Conservation (phyloP, 495 filamentous ascomycete species). For the Astrothelium macrocarpum region DNA sequence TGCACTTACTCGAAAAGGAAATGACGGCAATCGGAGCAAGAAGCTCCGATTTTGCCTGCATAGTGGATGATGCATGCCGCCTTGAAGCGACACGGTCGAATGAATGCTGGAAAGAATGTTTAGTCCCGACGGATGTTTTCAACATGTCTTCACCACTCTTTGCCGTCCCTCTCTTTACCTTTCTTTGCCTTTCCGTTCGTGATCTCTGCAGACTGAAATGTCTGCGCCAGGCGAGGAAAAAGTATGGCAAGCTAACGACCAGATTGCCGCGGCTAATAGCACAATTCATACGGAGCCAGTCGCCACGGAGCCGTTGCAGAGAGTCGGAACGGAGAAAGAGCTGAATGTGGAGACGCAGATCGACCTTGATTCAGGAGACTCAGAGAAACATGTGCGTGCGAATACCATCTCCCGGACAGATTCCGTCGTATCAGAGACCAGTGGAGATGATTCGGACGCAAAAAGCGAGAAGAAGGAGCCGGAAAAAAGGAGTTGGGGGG, state of each 20-base stretch:
- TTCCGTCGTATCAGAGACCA: conserved; percentile 15
- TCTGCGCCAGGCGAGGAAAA: conserved; percentile 10
- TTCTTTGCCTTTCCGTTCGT: not conserved
- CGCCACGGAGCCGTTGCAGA: conserved; percentile 22
- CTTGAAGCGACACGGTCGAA: not conserved
- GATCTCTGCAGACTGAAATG: not conserved
- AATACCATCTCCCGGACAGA: conserved; percentile 6
- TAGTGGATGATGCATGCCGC: not conserved
- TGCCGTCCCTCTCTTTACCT: not conserved
- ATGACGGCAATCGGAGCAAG: not conserved
- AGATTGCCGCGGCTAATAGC: conserved; percentile 6
- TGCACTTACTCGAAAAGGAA: not conserved
- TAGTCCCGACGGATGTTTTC: not conserved
- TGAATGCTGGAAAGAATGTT: not conserved
- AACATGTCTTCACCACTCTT: not conserved
- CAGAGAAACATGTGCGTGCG: conserved; percentile 8
- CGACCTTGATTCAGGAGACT: conserved; percentile 12
- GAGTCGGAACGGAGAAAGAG: conserved; percentile 21
- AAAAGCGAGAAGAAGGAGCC: conserved; percentile 21
- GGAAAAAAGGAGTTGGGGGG: conserved; percentile 48
- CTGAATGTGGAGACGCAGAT: conserved; percentile 18
- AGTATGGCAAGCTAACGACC: conserved; percentile 8
- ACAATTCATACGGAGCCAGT: conserved; percentile 24
- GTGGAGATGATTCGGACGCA: conserved; percentile 15
- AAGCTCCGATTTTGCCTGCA: not conserved